Base-by-base conservation (phyloP, 352 stramenopile genomes). In the Phytopythium cucurbitacearum region DNA sequence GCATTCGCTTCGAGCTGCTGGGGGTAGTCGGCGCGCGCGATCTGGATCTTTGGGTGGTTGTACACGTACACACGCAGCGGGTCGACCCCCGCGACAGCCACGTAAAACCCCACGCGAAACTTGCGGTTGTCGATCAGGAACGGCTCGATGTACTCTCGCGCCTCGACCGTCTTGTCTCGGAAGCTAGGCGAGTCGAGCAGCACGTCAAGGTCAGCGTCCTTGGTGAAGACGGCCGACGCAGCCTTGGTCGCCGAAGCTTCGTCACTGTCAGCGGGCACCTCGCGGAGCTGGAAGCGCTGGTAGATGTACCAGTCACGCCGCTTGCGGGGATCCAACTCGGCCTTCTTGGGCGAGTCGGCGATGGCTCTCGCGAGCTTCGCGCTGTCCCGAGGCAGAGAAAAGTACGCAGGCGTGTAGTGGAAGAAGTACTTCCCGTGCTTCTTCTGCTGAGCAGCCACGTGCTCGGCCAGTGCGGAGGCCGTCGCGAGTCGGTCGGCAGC, bases 31-130 rank as follows among this genome's bases (percentile, higher is more conserved):
- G 54, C 56, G 53, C 87, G 90, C 16, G 79, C 76, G 47, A 96
- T 82, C 55, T 85, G 76, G 53, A 95, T 76, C 33, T 78, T 45
- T 6, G 81, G 76, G 53, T 94, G 72, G 52, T 73, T 65, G 57
- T 92, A 93, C 48, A 91, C 69, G 53, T 96, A 96, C 12, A 96
- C 69, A 1, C 82, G 81, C 16, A 97, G 69, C 6, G 89, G 88
- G 40, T 96, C 71, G 1, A 92, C 56, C 39, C 78, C 95, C 13
- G 85, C 91, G 28, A 97, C 66, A 5, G 71, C 66, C 16, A 95
- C 88, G 62, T 96, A 96, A 57, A 95, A 89, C 3, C 88, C 80
- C 36, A 95, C 80, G 47, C 85, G 75, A 58, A 95, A 95, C 63
- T 96, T 95, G 73, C 91, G 77, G 42, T 77, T 84, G 48, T 95